Percentiles rank a stretch among this genome's conserved stretches.
Evolutionary conservation across 2,329 filamentous ascomycete species (phyloP).

Genomic region (Aspergillus amoenus): DNA sequence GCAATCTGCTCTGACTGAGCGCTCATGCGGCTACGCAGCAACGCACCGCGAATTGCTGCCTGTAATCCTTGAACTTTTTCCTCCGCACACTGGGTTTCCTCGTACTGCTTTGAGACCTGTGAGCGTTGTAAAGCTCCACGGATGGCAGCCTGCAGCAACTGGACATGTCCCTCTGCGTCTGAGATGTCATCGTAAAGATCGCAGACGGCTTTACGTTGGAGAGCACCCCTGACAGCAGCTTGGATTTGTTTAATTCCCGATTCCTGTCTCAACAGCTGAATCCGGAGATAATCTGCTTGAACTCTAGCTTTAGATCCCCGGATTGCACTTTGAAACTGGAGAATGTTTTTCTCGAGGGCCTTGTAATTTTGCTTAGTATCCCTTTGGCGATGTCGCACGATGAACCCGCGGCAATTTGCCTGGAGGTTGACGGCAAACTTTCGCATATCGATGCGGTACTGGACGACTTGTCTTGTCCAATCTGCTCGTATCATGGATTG

Average conservation of each 20-base stretch:
- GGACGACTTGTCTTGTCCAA: slow-evolving; percentile 77
- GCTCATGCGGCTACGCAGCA: slow-evolving; percentile 53
- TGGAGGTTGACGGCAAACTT: slow-evolving; percentile 78
- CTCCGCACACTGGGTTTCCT: slow-evolving; percentile 45
- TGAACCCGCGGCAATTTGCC: slow-evolving; percentile 72
- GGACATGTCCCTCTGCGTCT: slow-evolving; percentile 58
- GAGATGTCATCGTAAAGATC: slow-evolving; percentile 61
- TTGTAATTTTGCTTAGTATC: slow-evolving; percentile 71
- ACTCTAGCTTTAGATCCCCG: slow-evolving; percentile 53
- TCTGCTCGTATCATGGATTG: slow-evolving; percentile 87
- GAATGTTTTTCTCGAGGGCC: slow-evolving; percentile 67
- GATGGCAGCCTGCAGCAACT: slow-evolving; percentile 54
- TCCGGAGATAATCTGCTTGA: slow-evolving; percentile 44
- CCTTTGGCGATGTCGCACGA: slow-evolving; percentile 65
- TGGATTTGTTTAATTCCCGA: slow-evolving; percentile 52
- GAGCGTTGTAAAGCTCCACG: slow-evolving; percentile 52
- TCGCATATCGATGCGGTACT: slow-evolving; percentile 80
- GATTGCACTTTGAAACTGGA: slow-evolving; percentile 79
- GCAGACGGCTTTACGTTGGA: slow-evolving; percentile 41
- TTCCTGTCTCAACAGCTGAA: slow-evolving; percentile 39
- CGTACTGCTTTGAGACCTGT: slow-evolving; percentile 18
- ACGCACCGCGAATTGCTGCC: slow-evolving; percentile 65
- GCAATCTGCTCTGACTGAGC: slow-evolving; percentile 38
- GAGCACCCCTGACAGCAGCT: slow-evolving; percentile 54
- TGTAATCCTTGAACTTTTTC: slow-evolving; percentile 61